Percentiles rank a stretch among this genome's conserved stretches.
Conservation (phyloP, 1,139 yeast species). For the Scheffersomyces parashehatae region DNA sequence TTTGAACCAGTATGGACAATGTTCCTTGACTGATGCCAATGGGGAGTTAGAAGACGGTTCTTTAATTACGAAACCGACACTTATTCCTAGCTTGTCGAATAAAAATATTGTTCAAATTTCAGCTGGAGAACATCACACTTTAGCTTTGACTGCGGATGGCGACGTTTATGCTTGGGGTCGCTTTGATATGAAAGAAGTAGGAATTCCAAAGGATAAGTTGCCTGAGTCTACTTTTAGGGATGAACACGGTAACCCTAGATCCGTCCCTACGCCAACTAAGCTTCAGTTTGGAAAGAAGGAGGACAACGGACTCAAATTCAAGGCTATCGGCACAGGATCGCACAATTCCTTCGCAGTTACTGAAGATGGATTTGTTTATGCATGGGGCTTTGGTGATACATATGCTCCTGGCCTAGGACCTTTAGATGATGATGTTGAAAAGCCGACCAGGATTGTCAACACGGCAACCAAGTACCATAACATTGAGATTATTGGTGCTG, state of each 20-base stretch:
- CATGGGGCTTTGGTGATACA: slow-evolving; percentile 99
- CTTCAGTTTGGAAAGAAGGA: slow-evolving; percentile 36
- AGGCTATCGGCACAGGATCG: slow-evolving; percentile 76
- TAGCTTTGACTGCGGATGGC: slow-evolving; percentile 73
- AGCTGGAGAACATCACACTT: slow-evolving; percentile 94
- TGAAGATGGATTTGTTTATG: slow-evolving; percentile 78
- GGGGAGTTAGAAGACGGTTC: slow-evolving; percentile 77
- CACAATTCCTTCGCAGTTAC: slow-evolving; percentile 91
- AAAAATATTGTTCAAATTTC: slow-evolving; percentile 63
- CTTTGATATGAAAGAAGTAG: slow-evolving; percentile 89
- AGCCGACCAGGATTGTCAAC: slow-evolving; percentile 83
- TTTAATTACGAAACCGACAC: slow-evolving; percentile 73
- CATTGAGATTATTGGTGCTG: slow-evolving; percentile 76
- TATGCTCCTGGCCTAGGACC: slow-evolving; percentile 96
- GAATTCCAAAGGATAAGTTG: slow-evolving; percentile 64
- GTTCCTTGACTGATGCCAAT: slow-evolving; percentile 65
- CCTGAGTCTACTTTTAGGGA: slow-evolving; percentile 73
- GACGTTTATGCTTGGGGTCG: slow-evolving; percentile 85
- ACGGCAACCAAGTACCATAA: slow-evolving; percentile 86
- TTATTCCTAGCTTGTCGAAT: slow-evolving; percentile 58
- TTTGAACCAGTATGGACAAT: slow-evolving; percentile 92
- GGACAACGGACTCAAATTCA: slow-evolving; percentile 43
- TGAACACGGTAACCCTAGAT: slow-evolving; percentile 76
- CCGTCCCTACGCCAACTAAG: slow-evolving; percentile 84
- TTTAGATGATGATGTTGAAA: slow-evolving; percentile 82